Conservation (phyloP, 352 stramenopile species). For the Pythium sp. region DNA sequence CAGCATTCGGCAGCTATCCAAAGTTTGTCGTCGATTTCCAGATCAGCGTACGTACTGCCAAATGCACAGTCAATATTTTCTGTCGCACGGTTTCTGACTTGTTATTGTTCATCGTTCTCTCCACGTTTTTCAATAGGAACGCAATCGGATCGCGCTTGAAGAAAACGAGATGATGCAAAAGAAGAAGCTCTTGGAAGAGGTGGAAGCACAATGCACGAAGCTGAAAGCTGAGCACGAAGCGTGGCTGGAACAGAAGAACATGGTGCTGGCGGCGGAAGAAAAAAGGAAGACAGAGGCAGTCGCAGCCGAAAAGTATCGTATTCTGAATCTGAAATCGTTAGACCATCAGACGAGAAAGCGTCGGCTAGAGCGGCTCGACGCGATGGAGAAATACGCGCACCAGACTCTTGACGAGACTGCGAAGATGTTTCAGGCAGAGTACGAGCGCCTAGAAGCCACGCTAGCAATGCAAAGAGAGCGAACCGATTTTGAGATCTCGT, state of each 20-base stretch:
- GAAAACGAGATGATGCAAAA: conserved; percentile 68
- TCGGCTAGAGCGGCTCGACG: conserved; percentile 53
- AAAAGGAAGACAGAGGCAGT: conserved; percentile 53
- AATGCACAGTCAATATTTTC: not conserved
- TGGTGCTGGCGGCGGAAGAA: conserved; percentile 62
- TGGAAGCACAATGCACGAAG: conserved; percentile 47
- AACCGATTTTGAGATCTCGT: conserved; percentile 63
- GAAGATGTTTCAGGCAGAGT: conserved; percentile 61
- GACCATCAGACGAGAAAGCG: conserved; percentile 66
- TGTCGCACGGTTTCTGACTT: conserved; percentile 8
- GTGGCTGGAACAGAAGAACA: conserved; percentile 62
- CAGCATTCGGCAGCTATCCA: conserved; percentile 75
- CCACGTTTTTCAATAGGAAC: conserved; percentile 41
- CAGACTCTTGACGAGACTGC: conserved; percentile 65
- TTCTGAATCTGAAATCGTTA: conserved; percentile 68
- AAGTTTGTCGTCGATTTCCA: conserved; percentile 83
- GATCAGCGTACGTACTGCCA: conserved; percentile 53
- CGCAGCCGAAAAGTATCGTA: conserved; percentile 55
- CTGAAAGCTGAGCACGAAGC: conserved; percentile 60
- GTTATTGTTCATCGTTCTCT: not conserved
- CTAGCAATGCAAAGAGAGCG: conserved; percentile 58
- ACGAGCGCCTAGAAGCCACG: conserved; percentile 47
- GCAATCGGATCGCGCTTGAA: conserved; percentile 77
- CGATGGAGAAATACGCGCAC: conserved; percentile 57
- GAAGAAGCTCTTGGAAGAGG: conserved; percentile 52